Conservation (phyloP, 768 basidiomycete species). For the Russula emetica region DNA sequence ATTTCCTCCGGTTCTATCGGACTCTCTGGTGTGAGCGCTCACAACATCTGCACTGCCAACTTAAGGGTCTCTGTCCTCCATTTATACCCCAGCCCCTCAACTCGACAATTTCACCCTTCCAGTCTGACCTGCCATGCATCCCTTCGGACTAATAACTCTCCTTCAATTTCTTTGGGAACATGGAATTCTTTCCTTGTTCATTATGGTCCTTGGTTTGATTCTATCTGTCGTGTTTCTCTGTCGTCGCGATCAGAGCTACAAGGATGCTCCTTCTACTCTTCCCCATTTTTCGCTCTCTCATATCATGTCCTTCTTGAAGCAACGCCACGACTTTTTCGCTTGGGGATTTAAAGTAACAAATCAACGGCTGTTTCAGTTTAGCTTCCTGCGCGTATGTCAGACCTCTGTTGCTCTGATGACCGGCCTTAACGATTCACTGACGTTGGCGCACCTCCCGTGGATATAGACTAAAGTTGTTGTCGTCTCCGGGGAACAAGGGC, state of each 20-base stretch:
- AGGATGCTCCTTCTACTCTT: constrained; percentile 48
- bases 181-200: constrained; percentile 16
- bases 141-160: constrained; percentile 41
- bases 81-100: constrained; percentile 8
- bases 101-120: neutral
- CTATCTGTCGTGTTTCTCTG: constrained; percentile 15
- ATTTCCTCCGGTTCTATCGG: too few species aligned
- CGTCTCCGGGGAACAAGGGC: constrained; percentile 67
- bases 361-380: constrained; percentile 63
- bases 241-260: constrained; percentile 2
- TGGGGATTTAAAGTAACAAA: constrained; percentile 68
- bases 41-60: neutral
- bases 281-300: constrained; percentile 56
- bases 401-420: constrained; percentile 3
- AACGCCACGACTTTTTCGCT: constrained; percentile 67
- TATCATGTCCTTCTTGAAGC: constrained; percentile 63
- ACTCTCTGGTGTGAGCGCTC: neutral
- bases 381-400: constrained; percentile 55
- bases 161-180: constrained; percentile 27
- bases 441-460: constrained; percentile 24
- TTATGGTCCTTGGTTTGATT: constrained; percentile 30
- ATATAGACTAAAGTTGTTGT: constrained; percentile 67
- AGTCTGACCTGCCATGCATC: constrained; percentile 36
- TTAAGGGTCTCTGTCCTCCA: constrained; percentile 1
- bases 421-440: constrained; percentile 6